Evolutionary conservation across 768 basidiomycete genomes (phyloP).

Genomic region (Chalciporus piperatus): DNA sequence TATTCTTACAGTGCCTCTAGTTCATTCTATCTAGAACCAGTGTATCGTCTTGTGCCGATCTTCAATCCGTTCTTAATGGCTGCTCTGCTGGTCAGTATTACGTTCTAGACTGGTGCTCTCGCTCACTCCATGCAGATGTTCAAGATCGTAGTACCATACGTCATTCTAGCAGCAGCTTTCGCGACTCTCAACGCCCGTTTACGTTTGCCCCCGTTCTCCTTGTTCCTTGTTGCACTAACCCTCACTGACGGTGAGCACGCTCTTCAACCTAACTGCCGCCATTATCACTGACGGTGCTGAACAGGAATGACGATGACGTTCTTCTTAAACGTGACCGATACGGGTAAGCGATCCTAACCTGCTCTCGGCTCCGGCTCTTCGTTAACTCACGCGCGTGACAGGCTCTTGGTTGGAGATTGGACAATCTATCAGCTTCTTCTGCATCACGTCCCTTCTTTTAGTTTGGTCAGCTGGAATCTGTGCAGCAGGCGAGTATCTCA

Average conservation of each 20-base stretch:
- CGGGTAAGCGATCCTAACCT: slow-evolving; percentile 41
- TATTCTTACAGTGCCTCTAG: slow-evolving; percentile 28
- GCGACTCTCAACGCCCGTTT: slow-evolving; percentile 67
- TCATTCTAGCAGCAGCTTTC: slow-evolving; percentile 69
- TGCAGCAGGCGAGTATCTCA: slow-evolving; percentile 66
- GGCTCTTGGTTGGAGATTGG: slow-evolving; percentile 91
- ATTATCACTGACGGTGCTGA: background rate
- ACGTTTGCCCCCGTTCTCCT: slow-evolving; percentile 71
- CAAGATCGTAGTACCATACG: slow-evolving; percentile 80
- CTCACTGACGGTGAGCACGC: slow-evolving; percentile 32
- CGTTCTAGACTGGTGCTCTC: background rate
- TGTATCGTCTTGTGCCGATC: slow-evolving; percentile 81
- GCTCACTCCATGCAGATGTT: slow-evolving; percentile 49
- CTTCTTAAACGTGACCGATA: slow-evolving; percentile 82
- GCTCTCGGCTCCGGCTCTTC: background rate
- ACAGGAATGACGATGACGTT: slow-evolving; percentile 80
- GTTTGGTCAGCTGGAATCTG: slow-evolving; percentile 80
- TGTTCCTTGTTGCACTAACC: slow-evolving; percentile 73
- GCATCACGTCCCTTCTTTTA: slow-evolving; percentile 74
- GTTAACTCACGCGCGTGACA: slow-evolving; percentile 19
- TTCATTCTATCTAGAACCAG: slow-evolving; percentile 85
- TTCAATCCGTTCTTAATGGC: slow-evolving; percentile 88
- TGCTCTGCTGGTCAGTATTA: slow-evolving; percentile 51
- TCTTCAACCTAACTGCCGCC: background rate
- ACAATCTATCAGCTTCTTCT: slow-evolving; percentile 85